Percentiles rank a stretch among this genome's conserved stretches.
phyloP scores from a whole-genome alignment of 2,329 filamentous ascomycete genomes.

The Talaromyces amestolkiae region DNA sequence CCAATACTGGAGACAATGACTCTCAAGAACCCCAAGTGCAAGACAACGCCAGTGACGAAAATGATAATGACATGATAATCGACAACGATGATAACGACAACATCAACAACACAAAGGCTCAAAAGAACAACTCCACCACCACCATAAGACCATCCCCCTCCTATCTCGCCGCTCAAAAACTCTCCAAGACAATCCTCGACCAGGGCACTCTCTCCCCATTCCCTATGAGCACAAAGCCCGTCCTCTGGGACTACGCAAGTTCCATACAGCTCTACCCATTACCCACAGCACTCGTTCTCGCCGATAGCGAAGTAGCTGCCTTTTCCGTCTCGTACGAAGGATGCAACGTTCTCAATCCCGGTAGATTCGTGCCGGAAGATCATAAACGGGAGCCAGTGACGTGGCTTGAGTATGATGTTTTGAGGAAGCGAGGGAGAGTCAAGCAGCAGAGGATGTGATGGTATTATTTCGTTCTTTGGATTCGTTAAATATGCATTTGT shows the following conservation, averaged over 20 bases:
- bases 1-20: not conserved
- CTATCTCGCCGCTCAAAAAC: conserved; percentile 61
- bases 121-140: not conserved
- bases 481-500: not conserved
- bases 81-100: conserved; percentile 8
- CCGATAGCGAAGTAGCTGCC: conserved; percentile 75
- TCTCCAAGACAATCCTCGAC: conserved; percentile 88
- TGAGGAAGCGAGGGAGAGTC: conserved; percentile 58
- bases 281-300: conserved; percentile 77
- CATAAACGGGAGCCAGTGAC: conserved; percentile 67
- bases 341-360: conserved; percentile 93
- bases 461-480: too few relatives aligned
- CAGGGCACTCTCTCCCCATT: conserved; percentile 90
- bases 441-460: conserved; percentile 52
- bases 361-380: conserved; percentile 64
- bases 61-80: conserved; percentile 6
- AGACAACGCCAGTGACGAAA: not conserved
- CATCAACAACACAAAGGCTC: not conserved
- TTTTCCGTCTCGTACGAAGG: conserved; percentile 93
- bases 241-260: conserved; percentile 84
- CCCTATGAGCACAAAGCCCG: conserved; percentile 70
- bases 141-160: conserved; percentile 24
- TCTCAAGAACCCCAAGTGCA: conserved; percentile 1
- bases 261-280: conserved; percentile 81
- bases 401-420: conserved; percentile 85